Conservation (phyloP, 441 rosid species). For the Eruca vesicaria region DNA sequence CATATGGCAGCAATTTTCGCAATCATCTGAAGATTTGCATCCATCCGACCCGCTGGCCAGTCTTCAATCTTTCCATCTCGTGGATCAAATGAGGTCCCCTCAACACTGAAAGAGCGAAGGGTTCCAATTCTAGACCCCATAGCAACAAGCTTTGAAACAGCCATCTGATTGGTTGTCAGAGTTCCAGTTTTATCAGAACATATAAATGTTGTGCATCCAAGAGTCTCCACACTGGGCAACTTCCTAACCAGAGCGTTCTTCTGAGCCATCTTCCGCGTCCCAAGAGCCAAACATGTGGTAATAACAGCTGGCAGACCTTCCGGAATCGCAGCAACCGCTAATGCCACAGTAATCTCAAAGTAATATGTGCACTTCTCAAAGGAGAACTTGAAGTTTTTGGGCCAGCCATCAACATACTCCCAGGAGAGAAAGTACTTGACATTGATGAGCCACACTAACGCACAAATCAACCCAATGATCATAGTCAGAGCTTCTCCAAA, state of each 20-base stretch:
- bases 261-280: conserved; percentile 95
- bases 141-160: conserved; percentile 79
- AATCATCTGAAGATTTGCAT: conserved; percentile 82
- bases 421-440: conserved; percentile 83
- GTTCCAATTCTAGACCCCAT: conserved; percentile 71
- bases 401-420: conserved; percentile 78
- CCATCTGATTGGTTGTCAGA: conserved; percentile 94
- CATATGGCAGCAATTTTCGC: conserved; percentile 88
- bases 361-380: conserved; percentile 91
- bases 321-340: conserved; percentile 88
- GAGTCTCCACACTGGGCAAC: conserved; percentile 84
- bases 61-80: conserved; percentile 73
- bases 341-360: conserved; percentile 88
- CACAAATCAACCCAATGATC: conserved; percentile 76
- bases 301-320: conserved; percentile 93
- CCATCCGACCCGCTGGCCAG: conserved; percentile 75
- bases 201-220: conserved; percentile 87
- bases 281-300: conserved; percentile 88
- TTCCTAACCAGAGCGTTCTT: conserved; percentile 94
- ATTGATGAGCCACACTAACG: conserved; percentile 82
- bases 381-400: conserved; percentile 72
- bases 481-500: conserved; percentile 54
- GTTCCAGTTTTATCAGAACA: conserved; percentile 97
- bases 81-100: conserved; percentile 78
- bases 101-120: conserved; percentile 69